Percentiles rank a stretch among this genome's conserved stretches.
These are phyloP conservation scores for Cordyceps farinosa DNA, from an alignment of 2,329 filamentous ascomycete species.

Conservation along the genomic window DNA sequence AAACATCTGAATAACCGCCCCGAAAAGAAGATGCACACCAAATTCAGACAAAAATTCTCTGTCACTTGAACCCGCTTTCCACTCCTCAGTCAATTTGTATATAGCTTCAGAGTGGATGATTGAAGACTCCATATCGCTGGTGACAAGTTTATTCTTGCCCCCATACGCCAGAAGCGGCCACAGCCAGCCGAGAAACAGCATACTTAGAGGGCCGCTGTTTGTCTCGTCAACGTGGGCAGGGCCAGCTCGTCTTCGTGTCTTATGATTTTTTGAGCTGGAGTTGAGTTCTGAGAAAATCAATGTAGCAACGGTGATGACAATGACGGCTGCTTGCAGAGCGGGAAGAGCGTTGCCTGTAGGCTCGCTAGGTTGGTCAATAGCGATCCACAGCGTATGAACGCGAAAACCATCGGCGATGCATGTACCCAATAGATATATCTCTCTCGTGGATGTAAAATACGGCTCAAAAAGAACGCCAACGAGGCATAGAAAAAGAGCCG, in stretches of 20 bases:
- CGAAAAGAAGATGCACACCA: not conserved
- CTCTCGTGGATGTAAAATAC: not conserved
- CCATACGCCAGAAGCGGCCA: conserved; percentile 1
- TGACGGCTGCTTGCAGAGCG: not conserved
- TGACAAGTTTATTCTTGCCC: not conserved
- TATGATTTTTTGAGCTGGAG: not conserved
- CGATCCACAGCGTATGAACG: not conserved
- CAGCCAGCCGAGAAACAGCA: conserved; percentile 7
- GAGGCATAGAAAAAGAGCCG: not conserved
- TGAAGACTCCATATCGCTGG: not conserved
- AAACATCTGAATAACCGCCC: not conserved
- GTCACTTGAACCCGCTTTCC: not conserved
- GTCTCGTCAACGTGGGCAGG: not conserved
- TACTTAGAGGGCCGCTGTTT: not conserved
- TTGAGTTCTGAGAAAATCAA: not conserved
- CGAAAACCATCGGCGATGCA: conserved; percentile 2
- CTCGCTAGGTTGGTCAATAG: not conserved
- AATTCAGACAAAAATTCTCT: not conserved
- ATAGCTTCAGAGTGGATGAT: not conserved
- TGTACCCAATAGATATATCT: not conserved
- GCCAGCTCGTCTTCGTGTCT: not conserved
- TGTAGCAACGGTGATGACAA: not conserved
- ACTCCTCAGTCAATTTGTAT: not conserved
- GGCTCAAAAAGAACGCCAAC: not conserved
- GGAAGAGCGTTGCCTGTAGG: not conserved